phyloP scores from a whole-genome alignment of 2,329 filamentous ascomycete species.

The Fusarium verticillioides region DNA sequence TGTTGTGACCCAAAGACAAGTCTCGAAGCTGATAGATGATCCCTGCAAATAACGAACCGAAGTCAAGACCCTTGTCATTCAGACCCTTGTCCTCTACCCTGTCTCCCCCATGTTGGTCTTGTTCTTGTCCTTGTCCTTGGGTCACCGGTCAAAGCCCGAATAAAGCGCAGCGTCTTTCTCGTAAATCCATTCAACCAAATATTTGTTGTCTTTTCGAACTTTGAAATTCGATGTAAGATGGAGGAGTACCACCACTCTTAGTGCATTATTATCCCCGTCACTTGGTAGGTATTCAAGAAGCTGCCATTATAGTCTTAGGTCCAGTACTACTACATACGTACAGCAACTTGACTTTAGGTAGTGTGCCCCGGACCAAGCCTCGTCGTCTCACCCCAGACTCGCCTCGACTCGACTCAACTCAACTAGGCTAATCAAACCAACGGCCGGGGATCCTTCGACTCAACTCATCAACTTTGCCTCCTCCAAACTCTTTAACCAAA shows the following conservation, averaged over 20 bases:
- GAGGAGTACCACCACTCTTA: not conserved
- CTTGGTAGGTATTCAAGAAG: not conserved
- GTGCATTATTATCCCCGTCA: not conserved
- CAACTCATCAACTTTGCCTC: slow-evolving; percentile 29
- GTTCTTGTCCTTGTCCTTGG: not conserved
- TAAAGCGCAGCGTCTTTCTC: slow-evolving; percentile 27
- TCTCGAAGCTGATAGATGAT: not conserved
- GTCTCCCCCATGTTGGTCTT: slow-evolving; percentile 19
- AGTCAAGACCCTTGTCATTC: not conserved
- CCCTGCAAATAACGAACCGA: slow-evolving; percentile 2
- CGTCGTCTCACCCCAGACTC: slow-evolving; percentile 11
- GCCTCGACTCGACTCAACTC: not conserved
- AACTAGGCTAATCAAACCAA: slow-evolving; percentile 1
- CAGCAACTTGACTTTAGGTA: not conserved
- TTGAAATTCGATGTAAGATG: slow-evolving; percentile 1
- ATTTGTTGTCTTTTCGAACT: not conserved
- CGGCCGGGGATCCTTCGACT: slow-evolving; percentile 15
- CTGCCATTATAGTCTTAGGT: not conserved
- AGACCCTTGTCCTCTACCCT: slow-evolving; percentile 3
- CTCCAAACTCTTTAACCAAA: slow-evolving; percentile 6
- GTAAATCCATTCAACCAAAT: not conserved
- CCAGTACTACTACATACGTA: not conserved
- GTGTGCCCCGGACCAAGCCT: not conserved
- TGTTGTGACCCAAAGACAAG: not conserved
- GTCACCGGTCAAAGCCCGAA: slow-evolving; percentile 22